phyloP scores from a whole-genome alignment of 1,284 basidiomycete species.

The Leccinum solheimii region DNA sequence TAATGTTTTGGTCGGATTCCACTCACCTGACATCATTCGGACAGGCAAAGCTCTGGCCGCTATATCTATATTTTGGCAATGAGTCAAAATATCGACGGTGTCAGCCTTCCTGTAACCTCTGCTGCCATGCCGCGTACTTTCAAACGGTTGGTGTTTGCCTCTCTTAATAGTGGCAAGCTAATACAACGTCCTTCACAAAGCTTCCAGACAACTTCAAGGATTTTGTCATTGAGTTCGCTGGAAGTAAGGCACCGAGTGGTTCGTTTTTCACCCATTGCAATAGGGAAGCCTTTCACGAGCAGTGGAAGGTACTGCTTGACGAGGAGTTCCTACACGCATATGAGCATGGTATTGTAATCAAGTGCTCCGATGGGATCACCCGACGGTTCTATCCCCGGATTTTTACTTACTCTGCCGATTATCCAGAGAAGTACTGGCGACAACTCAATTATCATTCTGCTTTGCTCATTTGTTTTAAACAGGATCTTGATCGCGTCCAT shows the following conservation, averaged over 20 bases:
- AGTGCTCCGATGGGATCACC: background rate
- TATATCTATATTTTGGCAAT: background rate
- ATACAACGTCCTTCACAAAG: background rate
- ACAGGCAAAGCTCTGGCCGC: background rate
- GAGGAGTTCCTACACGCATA: background rate
- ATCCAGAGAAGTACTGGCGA: background rate
- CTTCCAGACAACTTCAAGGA: background rate
- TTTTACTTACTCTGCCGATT: background rate
- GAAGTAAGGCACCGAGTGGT: background rate
- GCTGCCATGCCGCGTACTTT: background rate
- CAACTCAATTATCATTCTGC: background rate
- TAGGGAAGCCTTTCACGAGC: background rate
- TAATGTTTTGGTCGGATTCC: background rate
- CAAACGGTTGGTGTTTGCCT: background rate
- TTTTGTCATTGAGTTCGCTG: background rate
- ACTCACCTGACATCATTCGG: background rate
- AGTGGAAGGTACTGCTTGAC: background rate
- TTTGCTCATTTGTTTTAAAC: background rate
- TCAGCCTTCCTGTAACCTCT: background rate
- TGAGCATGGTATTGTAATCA: background rate
- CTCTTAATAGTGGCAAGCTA: background rate
- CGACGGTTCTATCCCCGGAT: background rate
- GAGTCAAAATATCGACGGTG: background rate
- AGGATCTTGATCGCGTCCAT: background rate
- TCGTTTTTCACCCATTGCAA: background rate